A percentile compares a stretch with the other conserved stretches of the same genome.
Conservation (phyloP, 192 early-diverging fungal species). For the Coemansia asiatica region DNA sequence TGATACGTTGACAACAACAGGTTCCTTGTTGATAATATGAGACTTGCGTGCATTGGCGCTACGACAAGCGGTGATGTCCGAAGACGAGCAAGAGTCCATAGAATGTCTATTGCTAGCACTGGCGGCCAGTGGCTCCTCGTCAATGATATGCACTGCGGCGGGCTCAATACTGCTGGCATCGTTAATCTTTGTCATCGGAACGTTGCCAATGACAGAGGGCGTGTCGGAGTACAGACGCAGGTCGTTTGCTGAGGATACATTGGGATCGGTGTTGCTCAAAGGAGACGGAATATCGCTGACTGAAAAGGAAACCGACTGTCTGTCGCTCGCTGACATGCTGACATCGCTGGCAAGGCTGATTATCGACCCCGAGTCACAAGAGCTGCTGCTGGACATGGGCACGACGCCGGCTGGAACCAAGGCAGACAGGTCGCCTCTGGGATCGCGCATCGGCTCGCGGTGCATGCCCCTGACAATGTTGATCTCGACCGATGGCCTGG, state of each 20-base stretch:
- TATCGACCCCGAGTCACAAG: constrained; percentile 3
- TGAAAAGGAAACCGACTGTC: constrained; percentile 14
- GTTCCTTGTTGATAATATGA: background rate
- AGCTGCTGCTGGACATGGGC: background rate
- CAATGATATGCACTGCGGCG: background rate
- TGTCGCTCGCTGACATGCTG: background rate
- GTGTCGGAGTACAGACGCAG: constrained; percentile 24
- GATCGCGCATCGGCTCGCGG: constrained; percentile 41
- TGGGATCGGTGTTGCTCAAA: background rate
- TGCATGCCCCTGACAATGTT: constrained; percentile 30
- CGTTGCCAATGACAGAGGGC: constrained; percentile 23
- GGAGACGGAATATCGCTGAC: constrained; percentile 20
- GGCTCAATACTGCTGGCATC: too few species aligned
- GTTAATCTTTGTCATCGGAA: constrained; percentile 5
- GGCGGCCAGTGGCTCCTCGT: background rate
- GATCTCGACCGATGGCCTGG: constrained; percentile 25
- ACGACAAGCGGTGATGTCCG: background rate
- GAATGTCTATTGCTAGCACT: too few species aligned
- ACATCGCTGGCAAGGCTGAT: constrained; percentile 20
- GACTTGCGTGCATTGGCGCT: background rate
- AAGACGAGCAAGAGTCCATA: background rate
- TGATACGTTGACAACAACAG: background rate
- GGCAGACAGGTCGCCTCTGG: constrained; percentile 37
- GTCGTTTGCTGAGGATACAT: background rate
- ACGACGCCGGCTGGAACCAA: constrained; percentile 5